Percentiles rank a stretch among this genome's conserved stretches.
These are phyloP conservation scores for Colletotrichum liriopes DNA, from an alignment of 2,329 filamentous ascomycete species.

Conservation along the genomic window DNA sequence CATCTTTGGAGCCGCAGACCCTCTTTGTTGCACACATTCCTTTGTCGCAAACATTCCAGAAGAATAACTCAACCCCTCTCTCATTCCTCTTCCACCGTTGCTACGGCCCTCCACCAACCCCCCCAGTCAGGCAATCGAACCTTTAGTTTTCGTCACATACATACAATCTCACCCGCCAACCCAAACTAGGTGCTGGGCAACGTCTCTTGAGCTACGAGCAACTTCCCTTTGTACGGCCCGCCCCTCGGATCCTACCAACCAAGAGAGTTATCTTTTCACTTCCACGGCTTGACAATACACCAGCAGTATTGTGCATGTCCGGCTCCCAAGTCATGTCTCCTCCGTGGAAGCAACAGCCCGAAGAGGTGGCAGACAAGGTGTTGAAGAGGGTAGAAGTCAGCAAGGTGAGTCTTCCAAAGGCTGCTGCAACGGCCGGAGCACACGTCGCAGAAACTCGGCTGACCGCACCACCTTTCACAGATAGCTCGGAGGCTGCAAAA, in stretches of 20 bases:
- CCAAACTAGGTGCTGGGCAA: background rate
- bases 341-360: slow-evolving; percentile 74
- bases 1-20: background rate
- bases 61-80: slow-evolving; percentile 16
- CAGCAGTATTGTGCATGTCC: slow-evolving; percentile 5
- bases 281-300: background rate
- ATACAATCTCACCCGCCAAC: background rate
- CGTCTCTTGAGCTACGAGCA: background rate
- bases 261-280: background rate
- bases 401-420: slow-evolving; percentile 71
- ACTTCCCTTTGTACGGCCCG: background rate
- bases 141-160: slow-evolving; percentile 7
- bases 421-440: slow-evolving; percentile 20
- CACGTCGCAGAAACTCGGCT: background rate
- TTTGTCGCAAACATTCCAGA: slow-evolving; percentile 10
- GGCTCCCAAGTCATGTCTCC: slow-evolving; percentile 66
- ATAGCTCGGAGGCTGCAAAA: slow-evolving; percentile 95
- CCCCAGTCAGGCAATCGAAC: background rate
- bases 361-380: slow-evolving; percentile 77
- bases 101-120: slow-evolving; percentile 6
- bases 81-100: slow-evolving; percentile 22
- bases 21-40: background rate
- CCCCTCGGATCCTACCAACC: background rate
- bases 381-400: slow-evolving; percentile 82
- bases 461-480: slow-evolving; percentile 62